Evolutionary conservation across 169 alveolate species (phyloP).

Genomic region (Eimeria acervulina): DNA sequence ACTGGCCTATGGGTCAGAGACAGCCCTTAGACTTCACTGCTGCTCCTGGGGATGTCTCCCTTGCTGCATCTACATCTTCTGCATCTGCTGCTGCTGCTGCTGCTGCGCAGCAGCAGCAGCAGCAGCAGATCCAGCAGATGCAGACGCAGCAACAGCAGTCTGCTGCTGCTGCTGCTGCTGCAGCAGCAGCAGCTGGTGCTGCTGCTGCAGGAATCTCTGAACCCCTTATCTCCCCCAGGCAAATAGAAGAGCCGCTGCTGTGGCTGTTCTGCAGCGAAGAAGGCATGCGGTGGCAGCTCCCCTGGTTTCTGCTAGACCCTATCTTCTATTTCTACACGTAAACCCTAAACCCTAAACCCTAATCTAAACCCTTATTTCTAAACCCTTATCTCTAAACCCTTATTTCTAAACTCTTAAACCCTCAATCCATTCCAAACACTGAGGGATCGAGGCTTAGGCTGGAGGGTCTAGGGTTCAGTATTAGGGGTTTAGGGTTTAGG

Average conservation of each 20-base stretch:
- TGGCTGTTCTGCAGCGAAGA: slow-evolving; percentile 25
- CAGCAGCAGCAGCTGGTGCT: slow-evolving; percentile 32
- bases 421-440: not conserved
- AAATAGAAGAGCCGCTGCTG: not conserved
- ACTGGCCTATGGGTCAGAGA: slow-evolving; percentile 95
- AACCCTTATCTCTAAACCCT: not conserved
- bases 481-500: no score
- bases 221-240: slow-evolving; percentile 31
- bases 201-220: slow-evolving; percentile 30
- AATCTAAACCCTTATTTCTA: not conserved
- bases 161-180: slow-evolving; percentile 13
- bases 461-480: no score
- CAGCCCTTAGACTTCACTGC: slow-evolving; percentile 78
- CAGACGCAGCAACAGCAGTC: slow-evolving; percentile 13
- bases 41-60: not conserved
- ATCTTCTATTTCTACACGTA: slow-evolving; percentile 82
- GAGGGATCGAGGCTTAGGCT: no score
- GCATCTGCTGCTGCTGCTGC: not conserved
- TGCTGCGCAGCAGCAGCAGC: slow-evolving; percentile 61
- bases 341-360: slow-evolving; percentile 13
- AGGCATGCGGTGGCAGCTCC: slow-evolving; percentile 91
- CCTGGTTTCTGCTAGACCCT: slow-evolving; percentile 93
- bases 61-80: not conserved
- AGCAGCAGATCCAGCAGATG: not conserved
- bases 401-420: not conserved